Percentiles rank a stretch among this genome's conserved stretches.
Evolutionary conservation across 371 early-diverging fungal species (phyloP).

Genomic region (Saksenaea oblongispora): DNA sequence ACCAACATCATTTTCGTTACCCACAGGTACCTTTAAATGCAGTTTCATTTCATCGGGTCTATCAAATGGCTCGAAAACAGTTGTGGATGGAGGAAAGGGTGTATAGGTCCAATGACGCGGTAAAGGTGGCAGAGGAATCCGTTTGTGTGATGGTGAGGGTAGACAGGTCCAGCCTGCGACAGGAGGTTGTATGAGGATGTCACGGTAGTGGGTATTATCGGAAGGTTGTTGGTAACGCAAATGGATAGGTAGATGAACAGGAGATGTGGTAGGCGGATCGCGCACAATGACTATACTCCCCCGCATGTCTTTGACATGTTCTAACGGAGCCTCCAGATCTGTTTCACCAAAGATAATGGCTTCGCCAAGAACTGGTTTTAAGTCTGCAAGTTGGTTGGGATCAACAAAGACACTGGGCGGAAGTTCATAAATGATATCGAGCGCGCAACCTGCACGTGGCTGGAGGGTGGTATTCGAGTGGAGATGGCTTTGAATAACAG

Average conservation of each 20-base stretch:
- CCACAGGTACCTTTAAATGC: conserved; percentile 35
- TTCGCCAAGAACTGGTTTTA: conserved; percentile 7
- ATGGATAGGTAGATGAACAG: conserved; percentile 44
- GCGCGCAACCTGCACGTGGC: conserved; percentile 15
- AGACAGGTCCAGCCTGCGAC: conserved; percentile 46
- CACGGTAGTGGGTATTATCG: conserved; percentile 14
- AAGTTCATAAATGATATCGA: conserved; percentile 39
- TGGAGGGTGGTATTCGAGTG: not conserved
- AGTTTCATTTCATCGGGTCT: conserved; percentile 4
- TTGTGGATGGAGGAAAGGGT: not conserved
- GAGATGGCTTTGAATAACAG: conserved; percentile 32
- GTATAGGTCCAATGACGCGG: not conserved
- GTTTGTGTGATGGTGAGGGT: conserved; percentile 10
- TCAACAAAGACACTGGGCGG: conserved; percentile 54
- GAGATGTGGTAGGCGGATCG: not conserved
- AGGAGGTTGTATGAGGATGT: conserved; percentile 28
- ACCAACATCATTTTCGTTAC: conserved; percentile 25
- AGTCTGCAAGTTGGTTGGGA: conserved; percentile 37
- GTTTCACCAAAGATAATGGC: conserved; percentile 43
- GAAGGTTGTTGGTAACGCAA: conserved; percentile 48
- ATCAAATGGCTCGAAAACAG: conserved; percentile 4
- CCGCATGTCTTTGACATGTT: conserved; percentile 35
- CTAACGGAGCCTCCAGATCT: conserved; percentile 46
- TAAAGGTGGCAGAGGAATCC: not conserved
- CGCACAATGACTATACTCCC: conserved; percentile 45